phyloP scores from a whole-genome alignment of 352 stramenopile genomes.

The Globisporangium spiculum region DNA sequence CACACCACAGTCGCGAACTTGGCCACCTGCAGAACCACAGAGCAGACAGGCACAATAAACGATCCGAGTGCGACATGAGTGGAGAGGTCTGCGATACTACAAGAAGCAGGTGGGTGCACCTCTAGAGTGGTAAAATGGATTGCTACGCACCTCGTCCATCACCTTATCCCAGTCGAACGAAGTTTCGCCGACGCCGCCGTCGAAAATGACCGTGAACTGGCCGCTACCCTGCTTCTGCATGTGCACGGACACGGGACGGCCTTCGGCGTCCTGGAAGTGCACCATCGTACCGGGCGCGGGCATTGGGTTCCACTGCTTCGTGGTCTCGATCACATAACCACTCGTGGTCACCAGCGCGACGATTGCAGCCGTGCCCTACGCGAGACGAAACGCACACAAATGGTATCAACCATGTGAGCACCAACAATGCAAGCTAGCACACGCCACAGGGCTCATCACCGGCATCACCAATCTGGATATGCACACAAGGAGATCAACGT shows the following conservation, averaged over 20 bases:
- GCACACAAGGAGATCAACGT: constrained; percentile 1
- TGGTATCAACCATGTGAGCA: background rate
- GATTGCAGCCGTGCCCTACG: constrained; percentile 38
- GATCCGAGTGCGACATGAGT: background rate
- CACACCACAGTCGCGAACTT: constrained; percentile 55
- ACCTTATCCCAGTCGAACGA: constrained; percentile 87
- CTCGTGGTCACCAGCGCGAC: constrained; percentile 43
- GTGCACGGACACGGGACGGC: constrained; percentile 42
- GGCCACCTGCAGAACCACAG: constrained; percentile 23
- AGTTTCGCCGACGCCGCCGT: constrained; percentile 77
- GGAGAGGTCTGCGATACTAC: background rate
- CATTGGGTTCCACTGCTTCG: constrained; percentile 59
- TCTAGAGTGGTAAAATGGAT: background rate
- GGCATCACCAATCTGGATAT: background rate
- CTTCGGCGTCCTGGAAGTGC: constrained; percentile 38
- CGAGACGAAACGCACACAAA: constrained; percentile 3
- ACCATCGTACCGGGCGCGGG: constrained; percentile 44
- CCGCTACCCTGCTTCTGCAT: constrained; percentile 43
- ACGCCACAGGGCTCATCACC: background rate
- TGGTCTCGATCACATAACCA: constrained; percentile 68
- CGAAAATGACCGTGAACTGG: constrained; percentile 63
- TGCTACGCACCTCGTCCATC: constrained; percentile 25
- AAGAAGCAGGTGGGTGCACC: background rate
- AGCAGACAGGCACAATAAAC: background rate
- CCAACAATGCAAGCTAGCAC: background rate